Percentiles rank a stretch among this genome's conserved stretches.
Conservation (phyloP, 1,139 yeast species). For the Candida sp. region DNA sequence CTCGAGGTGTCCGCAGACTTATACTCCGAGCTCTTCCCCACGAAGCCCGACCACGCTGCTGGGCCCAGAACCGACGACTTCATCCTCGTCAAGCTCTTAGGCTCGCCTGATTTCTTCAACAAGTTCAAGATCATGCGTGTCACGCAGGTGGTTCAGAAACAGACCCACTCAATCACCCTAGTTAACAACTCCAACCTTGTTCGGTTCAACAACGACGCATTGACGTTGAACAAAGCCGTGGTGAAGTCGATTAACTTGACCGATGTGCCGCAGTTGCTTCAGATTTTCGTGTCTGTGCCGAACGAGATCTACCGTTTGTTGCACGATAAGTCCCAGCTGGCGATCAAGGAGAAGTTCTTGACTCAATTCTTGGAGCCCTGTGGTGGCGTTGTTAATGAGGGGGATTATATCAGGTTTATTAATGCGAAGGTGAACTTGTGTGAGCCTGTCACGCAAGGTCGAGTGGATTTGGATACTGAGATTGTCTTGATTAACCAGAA, state of each 20-base stretch:
- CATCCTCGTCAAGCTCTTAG: conserved; percentile 43
- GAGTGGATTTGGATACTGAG: conserved; percentile 42
- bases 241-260: conserved; percentile 31
- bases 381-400: conserved; percentile 39
- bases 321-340: conserved; percentile 24
- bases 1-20: conserved; percentile 41
- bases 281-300: conserved; percentile 49
- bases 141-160: conserved; percentile 27
- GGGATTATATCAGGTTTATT: conserved; percentile 39
- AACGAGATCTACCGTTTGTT: conserved; percentile 44
- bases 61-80: conserved; percentile 19
- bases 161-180: conserved; percentile 33
- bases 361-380: conserved; percentile 27
- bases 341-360: conserved; percentile 31
- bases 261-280: conserved; percentile 33
- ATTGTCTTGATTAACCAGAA: conserved; percentile 55
- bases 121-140: conserved; percentile 41
- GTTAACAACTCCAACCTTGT: conserved; percentile 41
- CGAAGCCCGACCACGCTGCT: conserved; percentile 1
- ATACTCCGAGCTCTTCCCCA: conserved; percentile 35
- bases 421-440: conserved; percentile 61
- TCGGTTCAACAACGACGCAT: conserved; percentile 29
- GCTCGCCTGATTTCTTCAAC: conserved; percentile 47
- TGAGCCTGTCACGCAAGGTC: conserved; percentile 79
- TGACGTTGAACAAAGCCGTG: conserved; percentile 37